These are phyloP conservation scores for Exophiala xenobiotica DNA, from an alignment of 2,329 filamentous ascomycete genomes.

Conservation along the genomic window DNA sequence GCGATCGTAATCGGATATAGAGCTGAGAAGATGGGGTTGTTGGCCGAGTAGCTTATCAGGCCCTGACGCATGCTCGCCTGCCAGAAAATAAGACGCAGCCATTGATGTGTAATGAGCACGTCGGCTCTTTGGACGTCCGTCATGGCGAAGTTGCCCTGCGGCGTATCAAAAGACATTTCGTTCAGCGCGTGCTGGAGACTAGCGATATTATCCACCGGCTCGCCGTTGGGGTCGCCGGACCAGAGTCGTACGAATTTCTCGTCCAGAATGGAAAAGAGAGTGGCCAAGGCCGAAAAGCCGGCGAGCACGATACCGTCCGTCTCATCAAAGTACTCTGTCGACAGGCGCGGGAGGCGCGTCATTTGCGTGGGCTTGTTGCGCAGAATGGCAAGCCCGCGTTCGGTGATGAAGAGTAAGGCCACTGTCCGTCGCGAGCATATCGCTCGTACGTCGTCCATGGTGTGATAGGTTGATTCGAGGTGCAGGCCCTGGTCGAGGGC, in stretches of 20 bases:
- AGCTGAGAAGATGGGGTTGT: conserved; percentile 61
- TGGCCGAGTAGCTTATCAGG: conserved; percentile 59
- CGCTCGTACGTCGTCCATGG: conserved; percentile 23
- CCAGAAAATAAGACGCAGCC: conserved; percentile 71
- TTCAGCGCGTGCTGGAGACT: conserved; percentile 29
- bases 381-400: conserved; percentile 30
- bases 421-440: conserved; percentile 31
- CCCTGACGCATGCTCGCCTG: conserved; percentile 67
- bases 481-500: conserved; percentile 28
- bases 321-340: conserved; percentile 30
- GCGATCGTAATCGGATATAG: conserved; percentile 64
- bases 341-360: conserved; percentile 22
- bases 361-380: conserved; percentile 31
- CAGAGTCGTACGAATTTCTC: conserved; percentile 31
- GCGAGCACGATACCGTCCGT: conserved; percentile 29
- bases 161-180: conserved; percentile 28
- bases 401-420: conserved; percentile 31
- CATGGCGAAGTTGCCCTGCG: conserved; percentile 39
- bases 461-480: conserved; percentile 23
- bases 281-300: conserved; percentile 28
- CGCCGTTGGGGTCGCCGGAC: conserved; percentile 14
- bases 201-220: conserved; percentile 27
- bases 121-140: conserved; percentile 67
- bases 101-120: conserved; percentile 66
- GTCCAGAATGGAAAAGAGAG: conserved; percentile 30